Evolutionary conservation across 2,329 filamentous ascomycete genomes (phyloP).

Genomic region (Aphanoascus verrucosus): DNA sequence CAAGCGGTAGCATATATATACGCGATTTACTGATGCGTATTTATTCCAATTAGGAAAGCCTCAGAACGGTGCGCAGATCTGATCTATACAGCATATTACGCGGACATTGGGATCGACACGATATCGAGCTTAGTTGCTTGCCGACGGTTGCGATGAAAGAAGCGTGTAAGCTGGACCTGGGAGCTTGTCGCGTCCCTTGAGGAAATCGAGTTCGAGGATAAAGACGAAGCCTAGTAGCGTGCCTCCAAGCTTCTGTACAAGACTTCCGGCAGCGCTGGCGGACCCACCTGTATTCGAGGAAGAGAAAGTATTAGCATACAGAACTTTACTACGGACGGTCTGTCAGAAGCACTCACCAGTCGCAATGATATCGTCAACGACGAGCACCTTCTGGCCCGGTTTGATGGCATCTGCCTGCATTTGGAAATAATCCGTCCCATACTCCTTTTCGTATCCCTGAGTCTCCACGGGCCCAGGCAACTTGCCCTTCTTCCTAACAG

Average conservation of each 20-base stretch:
- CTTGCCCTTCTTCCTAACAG: slow-evolving; percentile 92
- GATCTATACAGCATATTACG: neutral
- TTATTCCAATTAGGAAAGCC: neutral
- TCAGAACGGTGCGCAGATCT: neutral
- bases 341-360: slow-evolving; percentile 54
- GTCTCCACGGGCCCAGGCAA: slow-evolving; percentile 80
- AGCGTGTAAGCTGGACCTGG: slow-evolving; percentile 74
- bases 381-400: slow-evolving; percentile 75
- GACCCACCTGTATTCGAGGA: slow-evolving; percentile 60
- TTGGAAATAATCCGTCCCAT: slow-evolving; percentile 89
- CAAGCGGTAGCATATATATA: neutral
- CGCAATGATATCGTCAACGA: slow-evolving; percentile 97
- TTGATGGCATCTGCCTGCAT: slow-evolving; percentile 82
- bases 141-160: slow-evolving; percentile 42
- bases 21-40: neutral
- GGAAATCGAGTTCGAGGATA: slow-evolving; percentile 87
- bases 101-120: neutral
- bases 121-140: neutral
- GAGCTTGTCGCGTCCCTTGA: slow-evolving; percentile 85
- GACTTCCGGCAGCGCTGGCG: slow-evolving; percentile 72
- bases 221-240: slow-evolving; percentile 83
- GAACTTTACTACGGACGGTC: neutral
- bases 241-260: slow-evolving; percentile 78
- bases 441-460: slow-evolving; percentile 87
- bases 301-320: slow-evolving; percentile 6